phyloP scores from a whole-genome alignment of 169 alveolate species.

The Cryptosporidium ubiquitum region DNA sequence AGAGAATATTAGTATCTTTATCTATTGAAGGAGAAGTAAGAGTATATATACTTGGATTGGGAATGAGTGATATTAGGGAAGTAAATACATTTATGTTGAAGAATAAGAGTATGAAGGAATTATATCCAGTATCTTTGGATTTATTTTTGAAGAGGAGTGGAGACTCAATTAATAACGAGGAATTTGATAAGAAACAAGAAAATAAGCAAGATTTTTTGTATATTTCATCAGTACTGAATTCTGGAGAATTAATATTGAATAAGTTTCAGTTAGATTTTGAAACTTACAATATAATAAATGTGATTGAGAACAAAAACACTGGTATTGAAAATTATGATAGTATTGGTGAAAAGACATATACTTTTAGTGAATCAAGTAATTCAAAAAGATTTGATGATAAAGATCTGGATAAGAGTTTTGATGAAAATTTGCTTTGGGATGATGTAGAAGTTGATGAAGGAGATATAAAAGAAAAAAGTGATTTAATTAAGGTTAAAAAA shows the following conservation, averaged over 20 bases:
- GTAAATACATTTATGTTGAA: not conserved
- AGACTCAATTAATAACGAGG: not conserved
- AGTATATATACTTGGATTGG: constrained; percentile 4
- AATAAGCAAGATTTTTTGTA: not conserved
- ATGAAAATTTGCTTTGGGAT: not conserved
- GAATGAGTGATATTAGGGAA: not conserved
- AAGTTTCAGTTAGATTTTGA: not conserved
- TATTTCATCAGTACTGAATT: constrained; percentile 7
- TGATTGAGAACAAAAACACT: not conserved
- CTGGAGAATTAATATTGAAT: constrained; percentile 16
- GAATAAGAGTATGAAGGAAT: not conserved
- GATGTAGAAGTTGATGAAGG: constrained; percentile 17
- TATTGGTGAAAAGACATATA: not conserved
- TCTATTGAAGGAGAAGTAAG: constrained; percentile 12
- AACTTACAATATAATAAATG: not conserved
- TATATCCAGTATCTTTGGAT: not conserved
- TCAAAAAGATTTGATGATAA: not conserved
- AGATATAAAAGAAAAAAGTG: not conserved
- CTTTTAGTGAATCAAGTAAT: no score
- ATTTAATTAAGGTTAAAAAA: not conserved
- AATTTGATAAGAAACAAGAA: no score
- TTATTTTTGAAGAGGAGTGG: not conserved
- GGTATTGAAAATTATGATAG: not conserved
- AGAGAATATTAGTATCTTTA: constrained; percentile 7
- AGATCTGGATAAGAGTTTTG: not conserved